A percentile compares a stretch with the other conserved stretches of the same genome.
phyloP scores from a whole-genome alignment of 108 stramenopile species.

The Ochromonas danica region DNA sequence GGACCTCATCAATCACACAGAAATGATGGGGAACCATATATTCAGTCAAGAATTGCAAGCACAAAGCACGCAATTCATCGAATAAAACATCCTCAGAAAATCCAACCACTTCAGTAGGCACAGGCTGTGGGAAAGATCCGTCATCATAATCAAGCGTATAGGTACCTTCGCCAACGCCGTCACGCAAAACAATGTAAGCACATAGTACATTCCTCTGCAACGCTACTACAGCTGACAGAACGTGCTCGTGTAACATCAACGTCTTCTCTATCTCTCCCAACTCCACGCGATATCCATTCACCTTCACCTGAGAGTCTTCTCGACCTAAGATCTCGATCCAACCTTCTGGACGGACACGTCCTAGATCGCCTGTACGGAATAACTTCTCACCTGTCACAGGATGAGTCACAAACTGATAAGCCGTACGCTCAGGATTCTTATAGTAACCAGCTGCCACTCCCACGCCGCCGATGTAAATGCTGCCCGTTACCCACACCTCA shows the following conservation, averaged over 20 bases:
- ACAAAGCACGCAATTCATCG: constrained; percentile 26
- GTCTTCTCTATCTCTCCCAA: constrained; percentile 45
- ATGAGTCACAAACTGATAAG: constrained; percentile 20
- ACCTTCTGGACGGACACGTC: constrained; percentile 14
- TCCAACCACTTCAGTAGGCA: not conserved
- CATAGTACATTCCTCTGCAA: constrained; percentile 3
- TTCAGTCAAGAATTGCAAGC: constrained; percentile 28
- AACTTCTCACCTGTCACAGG: constrained; percentile 20
- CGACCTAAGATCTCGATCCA: constrained; percentile 44
- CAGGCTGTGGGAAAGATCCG: not conserved
- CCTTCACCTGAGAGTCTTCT: constrained; percentile 44
- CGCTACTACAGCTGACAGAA: not conserved
- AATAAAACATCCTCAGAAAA: constrained; percentile 8
- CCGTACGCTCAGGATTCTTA: not conserved
- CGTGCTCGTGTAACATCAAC: not conserved
- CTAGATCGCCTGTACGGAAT: constrained; percentile 47
- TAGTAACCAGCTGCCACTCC: constrained; percentile 32
- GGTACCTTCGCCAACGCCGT: constrained; percentile 1
- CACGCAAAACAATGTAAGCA: not conserved
- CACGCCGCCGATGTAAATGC: constrained; percentile 9
- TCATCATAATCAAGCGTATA: too few species aligned
- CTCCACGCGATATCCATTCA: constrained; percentile 46
- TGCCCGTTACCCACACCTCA: constrained; percentile 3
- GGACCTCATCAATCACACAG: constrained; percentile 23
- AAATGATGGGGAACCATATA: constrained; percentile 41